Evolutionary conservation across 805 yeast species (phyloP).

Genomic region (Pichia californica): DNA sequence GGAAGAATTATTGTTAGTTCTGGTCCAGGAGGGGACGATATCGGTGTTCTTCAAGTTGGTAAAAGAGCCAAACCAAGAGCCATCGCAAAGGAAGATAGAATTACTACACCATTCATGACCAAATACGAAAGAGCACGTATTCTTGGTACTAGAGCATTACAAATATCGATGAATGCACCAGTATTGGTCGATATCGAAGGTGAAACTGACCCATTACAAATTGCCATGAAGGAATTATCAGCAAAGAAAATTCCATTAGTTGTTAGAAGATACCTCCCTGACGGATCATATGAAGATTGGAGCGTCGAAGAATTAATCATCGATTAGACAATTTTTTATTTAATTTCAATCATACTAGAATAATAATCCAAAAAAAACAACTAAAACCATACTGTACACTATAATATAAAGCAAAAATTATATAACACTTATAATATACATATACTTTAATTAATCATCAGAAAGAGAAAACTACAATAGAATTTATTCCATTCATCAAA

Average conservation of each 20-base stretch:
- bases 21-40: conserved; percentile 23
- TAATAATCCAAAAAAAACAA: no score
- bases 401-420: not conserved
- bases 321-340: conserved; percentile 45
- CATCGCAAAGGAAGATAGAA: conserved; percentile 79
- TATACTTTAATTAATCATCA: no score
- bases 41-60: conserved; percentile 34
- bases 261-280: conserved; percentile 93
- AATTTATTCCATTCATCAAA: no score
- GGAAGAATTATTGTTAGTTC: conserved; percentile 59
- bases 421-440: no score
- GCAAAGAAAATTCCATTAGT: conserved; percentile 94
- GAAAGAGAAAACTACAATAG: no score
- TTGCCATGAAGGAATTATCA: conserved; percentile 93
- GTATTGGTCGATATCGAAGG: conserved; percentile 97
- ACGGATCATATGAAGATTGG: conserved; percentile 97
- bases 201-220: conserved; percentile 97
- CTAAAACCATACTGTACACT: not conserved
- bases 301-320: conserved; percentile 96
- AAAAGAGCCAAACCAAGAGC: conserved; percentile 44
- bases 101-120: conserved; percentile 98
- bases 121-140: conserved; percentile 97
- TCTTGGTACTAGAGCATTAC: conserved; percentile 94
- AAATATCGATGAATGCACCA: conserved; percentile 97
- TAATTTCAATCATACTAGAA: no score